Conservation (phyloP, 371 early-diverging fungal genomes). For the Syncephalastrum racemosum region DNA sequence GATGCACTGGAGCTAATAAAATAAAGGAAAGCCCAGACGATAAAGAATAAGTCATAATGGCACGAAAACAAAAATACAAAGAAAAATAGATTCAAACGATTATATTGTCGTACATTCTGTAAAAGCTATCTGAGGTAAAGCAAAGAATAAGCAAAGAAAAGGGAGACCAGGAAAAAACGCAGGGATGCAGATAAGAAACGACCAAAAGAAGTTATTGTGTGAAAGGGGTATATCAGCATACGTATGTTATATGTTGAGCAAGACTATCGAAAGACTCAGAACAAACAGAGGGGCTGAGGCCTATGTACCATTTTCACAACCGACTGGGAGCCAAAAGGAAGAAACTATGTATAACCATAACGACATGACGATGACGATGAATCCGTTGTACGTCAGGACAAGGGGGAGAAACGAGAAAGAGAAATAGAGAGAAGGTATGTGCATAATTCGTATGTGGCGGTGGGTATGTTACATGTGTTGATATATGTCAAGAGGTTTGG, state of each 20-base stretch:
- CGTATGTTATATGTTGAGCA: too few relatives aligned
- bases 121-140: background rate
- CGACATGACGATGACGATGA: constrained; percentile 13
- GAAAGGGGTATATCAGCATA: background rate
- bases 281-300: too few relatives aligned
- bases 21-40: too few relatives aligned
- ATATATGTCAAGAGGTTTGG: too few relatives aligned
- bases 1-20: background rate
- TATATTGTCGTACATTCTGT: background rate
- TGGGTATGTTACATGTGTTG: too few relatives aligned
- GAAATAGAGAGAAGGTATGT: background rate
- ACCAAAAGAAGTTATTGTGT: background rate
- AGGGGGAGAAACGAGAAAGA: background rate
- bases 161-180: constrained; percentile 3
- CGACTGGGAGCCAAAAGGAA: background rate
- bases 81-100: too few relatives aligned
- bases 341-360: background rate
- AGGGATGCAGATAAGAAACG: constrained; percentile 1
- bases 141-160: constrained; percentile 1
- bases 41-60: too few relatives aligned
- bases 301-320: too few relatives aligned
- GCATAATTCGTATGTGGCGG: background rate
- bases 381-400: constrained; percentile 3
- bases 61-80: too few relatives aligned
- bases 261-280: background rate